These are phyloP conservation scores for Ramalina peruviana DNA, from an alignment of 495 filamentous ascomycete genomes.

Conservation along the genomic window DNA sequence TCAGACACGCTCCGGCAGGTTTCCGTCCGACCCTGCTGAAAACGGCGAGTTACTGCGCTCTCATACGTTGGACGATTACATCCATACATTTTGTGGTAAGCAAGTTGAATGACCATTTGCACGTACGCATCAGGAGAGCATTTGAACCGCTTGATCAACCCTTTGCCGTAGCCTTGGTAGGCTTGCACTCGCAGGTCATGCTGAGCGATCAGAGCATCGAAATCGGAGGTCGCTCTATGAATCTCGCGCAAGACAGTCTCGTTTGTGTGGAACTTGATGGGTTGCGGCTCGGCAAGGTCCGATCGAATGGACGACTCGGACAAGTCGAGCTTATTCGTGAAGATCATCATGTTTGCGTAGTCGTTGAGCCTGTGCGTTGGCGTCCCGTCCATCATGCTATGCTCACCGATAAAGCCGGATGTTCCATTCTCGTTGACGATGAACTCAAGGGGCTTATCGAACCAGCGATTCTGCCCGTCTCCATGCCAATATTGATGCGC, in stretches of 20 bases:
- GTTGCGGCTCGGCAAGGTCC: slow-evolving; percentile 64
- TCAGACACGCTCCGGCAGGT: slow-evolving; percentile 87
- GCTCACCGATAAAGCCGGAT: slow-evolving; percentile 95
- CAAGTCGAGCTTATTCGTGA: slow-evolving; percentile 82
- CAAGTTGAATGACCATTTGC: slow-evolving; percentile 97
- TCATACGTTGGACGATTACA: slow-evolving; percentile 97
- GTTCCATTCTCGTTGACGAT: slow-evolving; percentile 97
- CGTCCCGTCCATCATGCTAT: slow-evolving; percentile 99
- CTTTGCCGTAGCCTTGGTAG: slow-evolving; percentile 96
- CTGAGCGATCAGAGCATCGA: slow-evolving; percentile 60
- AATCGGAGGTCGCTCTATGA: slow-evolving; percentile 58
- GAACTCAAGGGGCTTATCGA: slow-evolving; percentile 96
- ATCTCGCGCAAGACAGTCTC: slow-evolving; percentile 60
- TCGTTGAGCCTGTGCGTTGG: slow-evolving; percentile 95
- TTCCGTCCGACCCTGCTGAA: slow-evolving; percentile 93
- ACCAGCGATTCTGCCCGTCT: slow-evolving; percentile 91
- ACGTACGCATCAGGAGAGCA: slow-evolving; percentile 96
- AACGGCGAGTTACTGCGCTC: slow-evolving; percentile 84
- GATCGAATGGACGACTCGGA: slow-evolving; percentile 61
- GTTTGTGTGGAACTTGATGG: slow-evolving; percentile 64
- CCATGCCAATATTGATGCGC: slow-evolving; percentile 97
- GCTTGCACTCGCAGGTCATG: slow-evolving; percentile 90
- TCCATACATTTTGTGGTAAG: slow-evolving; percentile 98
- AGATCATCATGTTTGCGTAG: slow-evolving; percentile 77
- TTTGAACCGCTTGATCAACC: slow-evolving; percentile 98